These are phyloP conservation scores for Spizellomyces sp. DNA, from an alignment of 192 early-diverging fungal genomes.

Conservation along the genomic window DNA sequence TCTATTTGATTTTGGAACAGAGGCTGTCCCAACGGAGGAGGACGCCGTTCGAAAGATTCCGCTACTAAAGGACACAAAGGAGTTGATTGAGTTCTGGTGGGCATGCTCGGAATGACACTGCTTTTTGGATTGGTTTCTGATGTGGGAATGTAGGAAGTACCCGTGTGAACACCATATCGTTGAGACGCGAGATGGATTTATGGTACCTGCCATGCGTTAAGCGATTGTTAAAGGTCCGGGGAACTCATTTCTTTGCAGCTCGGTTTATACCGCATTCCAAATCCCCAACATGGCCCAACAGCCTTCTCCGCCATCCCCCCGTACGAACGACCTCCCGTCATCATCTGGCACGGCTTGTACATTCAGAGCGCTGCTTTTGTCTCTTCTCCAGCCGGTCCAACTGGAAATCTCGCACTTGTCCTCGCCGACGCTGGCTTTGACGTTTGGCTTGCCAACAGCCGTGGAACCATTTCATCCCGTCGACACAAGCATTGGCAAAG, in stretches of 20 bases:
- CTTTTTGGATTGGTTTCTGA: too few relatives aligned
- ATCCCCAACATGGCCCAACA: conserved; percentile 20
- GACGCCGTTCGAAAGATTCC: conserved; percentile 9
- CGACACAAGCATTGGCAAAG: conserved; percentile 53
- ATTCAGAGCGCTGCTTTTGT: conserved; percentile 86
- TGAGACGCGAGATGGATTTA: conserved; percentile 75
- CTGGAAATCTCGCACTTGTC: conserved; percentile 73
- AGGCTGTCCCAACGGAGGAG: conserved; percentile 9
- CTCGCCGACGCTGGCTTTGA: conserved; percentile 81
- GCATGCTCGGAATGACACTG: too few relatives aligned
- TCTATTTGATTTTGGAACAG: not conserved
- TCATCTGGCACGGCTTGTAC: conserved; percentile 89
- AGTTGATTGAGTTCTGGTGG: conserved; percentile 31
- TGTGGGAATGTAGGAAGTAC: conserved; percentile 57
- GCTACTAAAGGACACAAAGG: conserved; percentile 8
- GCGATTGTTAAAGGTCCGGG: too few relatives aligned
- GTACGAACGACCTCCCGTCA: conserved; percentile 56
- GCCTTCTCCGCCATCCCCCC: conserved; percentile 35
- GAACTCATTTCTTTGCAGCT: conserved; percentile 42
- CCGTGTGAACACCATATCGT: conserved; percentile 78
- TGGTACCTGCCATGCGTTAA: too few relatives aligned
- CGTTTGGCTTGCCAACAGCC: conserved; percentile 88
- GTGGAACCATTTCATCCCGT: conserved; percentile 86
- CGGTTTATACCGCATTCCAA: conserved; percentile 73
- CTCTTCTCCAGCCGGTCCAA: conserved; percentile 69